Base-by-base conservation (phyloP, 2,329 filamentous ascomycete species). In the Coniochaeta sp. region DNA sequence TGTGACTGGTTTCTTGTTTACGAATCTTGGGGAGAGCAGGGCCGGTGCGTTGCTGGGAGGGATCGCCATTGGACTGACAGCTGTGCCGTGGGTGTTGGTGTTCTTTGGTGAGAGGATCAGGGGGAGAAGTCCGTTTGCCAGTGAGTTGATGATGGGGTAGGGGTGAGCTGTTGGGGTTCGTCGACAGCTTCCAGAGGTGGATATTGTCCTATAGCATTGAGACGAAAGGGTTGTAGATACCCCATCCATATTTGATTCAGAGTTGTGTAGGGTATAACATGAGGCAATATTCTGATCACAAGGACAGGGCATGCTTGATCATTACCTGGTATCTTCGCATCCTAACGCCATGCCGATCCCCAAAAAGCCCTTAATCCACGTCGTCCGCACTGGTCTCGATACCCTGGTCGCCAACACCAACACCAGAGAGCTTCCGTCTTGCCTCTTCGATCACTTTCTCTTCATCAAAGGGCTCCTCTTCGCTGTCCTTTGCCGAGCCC, bases 21-120 rank as follows among this genome's bases (percentile, higher is more conserved):
- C 74, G 1, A 84, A 85, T 8, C 75, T 97, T 47, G 89, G 89
- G 0, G 87, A 88, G 66, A 83, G 83, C 7, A 85, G 81, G 1
- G 91, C 90, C 0, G 89, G 88, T 2, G 90, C 85, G 63, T 70
- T 96, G 54, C 75, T 97, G 7, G 93, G 92, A 6, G 89, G 86
- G 0, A 83, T 96, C 62, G 88, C 85, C 12, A 73, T 76, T 1
- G 71, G 82, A 1, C 72, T 97, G 63, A 93, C 90, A 0, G 71
- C 89, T 1, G 91, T 96, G n/a, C 93, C 93, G 0, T 97, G 91
- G 90, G 86, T 93, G 0, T 72, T 97, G 58, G 83, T 93, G 0
- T 84, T 95, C 34, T 95, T 85, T 65, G 93, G 93, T 0, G 85
- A 88, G 36, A 82, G 70, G 64, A 96, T 97, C 64, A 80, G 93